A percentile compares a stretch with the other conserved stretches of the same genome.
phyloP scores from a whole-genome alignment of 257 asterid genomes.

The Lantana camara region DNA sequence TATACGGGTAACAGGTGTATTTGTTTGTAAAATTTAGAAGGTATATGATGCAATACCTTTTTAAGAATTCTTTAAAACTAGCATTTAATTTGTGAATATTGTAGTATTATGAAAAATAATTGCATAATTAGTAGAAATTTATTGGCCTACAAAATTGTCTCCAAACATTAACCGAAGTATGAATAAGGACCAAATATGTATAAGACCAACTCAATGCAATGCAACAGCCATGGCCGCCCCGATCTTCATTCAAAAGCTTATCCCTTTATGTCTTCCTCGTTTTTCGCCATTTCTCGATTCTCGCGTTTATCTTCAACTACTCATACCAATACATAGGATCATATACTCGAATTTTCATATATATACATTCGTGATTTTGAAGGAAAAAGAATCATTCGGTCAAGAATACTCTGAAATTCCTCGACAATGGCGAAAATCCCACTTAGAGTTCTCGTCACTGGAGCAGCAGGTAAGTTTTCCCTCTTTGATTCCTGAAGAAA shows the following conservation, averaged over 20 bases:
- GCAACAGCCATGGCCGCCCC: background rate
- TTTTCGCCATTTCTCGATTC: slow-evolving; percentile 26
- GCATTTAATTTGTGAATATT: too few relatives aligned
- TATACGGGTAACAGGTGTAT: too few relatives aligned
- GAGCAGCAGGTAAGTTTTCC: slow-evolving; percentile 32
- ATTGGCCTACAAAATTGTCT: background rate
- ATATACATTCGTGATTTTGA: background rate
- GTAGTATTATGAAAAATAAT: too few relatives aligned
- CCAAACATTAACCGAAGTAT: background rate
- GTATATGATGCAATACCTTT: too few relatives aligned
- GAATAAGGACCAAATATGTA: background rate
- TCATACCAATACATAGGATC: background rate
- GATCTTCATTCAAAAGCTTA: background rate
- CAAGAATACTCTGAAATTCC: background rate
- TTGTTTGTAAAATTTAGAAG: too few relatives aligned
- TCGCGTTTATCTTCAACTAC: slow-evolving; percentile 10
- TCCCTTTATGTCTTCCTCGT: slow-evolving; percentile 23
- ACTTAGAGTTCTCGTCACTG: slow-evolving; percentile 45
- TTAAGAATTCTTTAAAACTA: too few relatives aligned
- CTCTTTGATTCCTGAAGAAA: background rate
- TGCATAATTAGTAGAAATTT: too few relatives aligned
- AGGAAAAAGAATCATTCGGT: too few relatives aligned
- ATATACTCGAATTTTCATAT: background rate
- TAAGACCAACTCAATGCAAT: background rate
- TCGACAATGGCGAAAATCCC: slow-evolving; percentile 32